These are phyloP conservation scores for Pelargonium myrrhifolium DNA, from an alignment of 441 rosid genomes.

Conservation along the genomic window DNA sequence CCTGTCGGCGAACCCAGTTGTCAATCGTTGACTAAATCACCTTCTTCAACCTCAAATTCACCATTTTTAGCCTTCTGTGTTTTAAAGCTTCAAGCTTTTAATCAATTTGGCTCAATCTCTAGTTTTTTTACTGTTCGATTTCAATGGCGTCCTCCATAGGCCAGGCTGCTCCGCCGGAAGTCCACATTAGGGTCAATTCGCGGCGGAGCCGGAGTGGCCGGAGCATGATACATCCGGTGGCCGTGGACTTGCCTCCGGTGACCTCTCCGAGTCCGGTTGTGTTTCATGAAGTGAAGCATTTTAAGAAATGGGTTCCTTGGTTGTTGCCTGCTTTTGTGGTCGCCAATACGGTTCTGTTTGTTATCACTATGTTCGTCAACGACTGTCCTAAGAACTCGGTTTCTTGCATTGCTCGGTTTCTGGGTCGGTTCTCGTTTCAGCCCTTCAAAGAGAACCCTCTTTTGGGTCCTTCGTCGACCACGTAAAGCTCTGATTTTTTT, in stretches of 20 bases:
- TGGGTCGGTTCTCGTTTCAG: constrained; percentile 72
- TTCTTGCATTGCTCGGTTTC: constrained; percentile 59
- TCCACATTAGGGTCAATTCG: constrained; percentile 29
- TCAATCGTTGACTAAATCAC: too few relatives aligned
- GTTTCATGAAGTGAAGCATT: constrained; percentile 34
- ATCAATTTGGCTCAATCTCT: too few relatives aligned
- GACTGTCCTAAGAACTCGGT: constrained; percentile 65
- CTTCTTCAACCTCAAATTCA: too few relatives aligned
- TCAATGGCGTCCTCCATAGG: not conserved
- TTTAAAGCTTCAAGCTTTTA: too few relatives aligned
- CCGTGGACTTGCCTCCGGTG: constrained; percentile 23
- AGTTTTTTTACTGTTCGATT: not conserved
- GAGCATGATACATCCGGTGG: constrained; percentile 40
- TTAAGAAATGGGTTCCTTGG: constrained; percentile 83
- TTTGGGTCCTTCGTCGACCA: constrained; percentile 77
- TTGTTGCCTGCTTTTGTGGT: constrained; percentile 63
- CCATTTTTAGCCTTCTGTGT: too few relatives aligned
- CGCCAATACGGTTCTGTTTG: constrained; percentile 52
- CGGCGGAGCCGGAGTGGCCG: constrained; percentile 18
- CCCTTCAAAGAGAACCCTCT: constrained; percentile 84
- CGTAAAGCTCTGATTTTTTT: constrained; percentile 43
- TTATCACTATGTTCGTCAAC: constrained; percentile 67
- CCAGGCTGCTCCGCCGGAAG: constrained; percentile 19
- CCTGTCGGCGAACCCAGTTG: too few relatives aligned
- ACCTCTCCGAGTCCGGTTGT: constrained; percentile 23